Percentiles rank a stretch among this genome's conserved stretches.
Conservation (phyloP, 352 stramenopile species). For the Aphanomyces euteiches region DNA sequence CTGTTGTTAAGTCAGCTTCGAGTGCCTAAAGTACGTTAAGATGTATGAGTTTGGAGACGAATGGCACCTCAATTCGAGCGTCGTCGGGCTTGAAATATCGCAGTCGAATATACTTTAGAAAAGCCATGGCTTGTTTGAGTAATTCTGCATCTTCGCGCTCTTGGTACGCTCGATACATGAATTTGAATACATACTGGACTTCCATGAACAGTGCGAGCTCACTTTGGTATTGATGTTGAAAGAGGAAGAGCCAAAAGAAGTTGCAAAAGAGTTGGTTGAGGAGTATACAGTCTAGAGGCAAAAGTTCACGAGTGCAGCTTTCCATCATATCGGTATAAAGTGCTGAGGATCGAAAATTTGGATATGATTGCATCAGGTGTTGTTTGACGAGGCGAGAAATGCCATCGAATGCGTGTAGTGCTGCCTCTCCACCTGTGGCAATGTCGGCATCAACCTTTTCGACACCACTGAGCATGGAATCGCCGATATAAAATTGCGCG, state of each 20-base stretch:
- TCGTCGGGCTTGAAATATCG: slow-evolving; percentile 77
- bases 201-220: slow-evolving; percentile 83
- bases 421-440: slow-evolving; percentile 68
- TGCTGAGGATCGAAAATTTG: slow-evolving; percentile 73
- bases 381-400: slow-evolving; percentile 75
- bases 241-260: slow-evolving; percentile 87
- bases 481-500: slow-evolving; percentile 76
- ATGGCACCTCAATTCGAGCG: slow-evolving; percentile 42
- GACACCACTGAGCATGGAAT: slow-evolving; percentile 51
- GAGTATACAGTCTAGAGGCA: slow-evolving; percentile 77
- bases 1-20: slow-evolving; percentile 60
- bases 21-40: slow-evolving; percentile 38
- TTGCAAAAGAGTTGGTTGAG: slow-evolving; percentile 86
- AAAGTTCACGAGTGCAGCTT: slow-evolving; percentile 73
- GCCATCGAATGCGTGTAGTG: slow-evolving; percentile 73
- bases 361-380: slow-evolving; percentile 72
- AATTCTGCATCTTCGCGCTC: slow-evolving; percentile 64
- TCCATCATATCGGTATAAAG: slow-evolving; percentile 78
- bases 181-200: slow-evolving; percentile 86
- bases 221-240: slow-evolving; percentile 83
- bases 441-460: slow-evolving; percentile 74
- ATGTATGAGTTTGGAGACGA: neutral
- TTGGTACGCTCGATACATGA: slow-evolving; percentile 50
- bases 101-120: slow-evolving; percentile 81
- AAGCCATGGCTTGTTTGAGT: slow-evolving; percentile 49